These are phyloP conservation scores for Aspergillus intermedius DNA, from an alignment of 2,329 filamentous ascomycete genomes.

Conservation along the genomic window DNA sequence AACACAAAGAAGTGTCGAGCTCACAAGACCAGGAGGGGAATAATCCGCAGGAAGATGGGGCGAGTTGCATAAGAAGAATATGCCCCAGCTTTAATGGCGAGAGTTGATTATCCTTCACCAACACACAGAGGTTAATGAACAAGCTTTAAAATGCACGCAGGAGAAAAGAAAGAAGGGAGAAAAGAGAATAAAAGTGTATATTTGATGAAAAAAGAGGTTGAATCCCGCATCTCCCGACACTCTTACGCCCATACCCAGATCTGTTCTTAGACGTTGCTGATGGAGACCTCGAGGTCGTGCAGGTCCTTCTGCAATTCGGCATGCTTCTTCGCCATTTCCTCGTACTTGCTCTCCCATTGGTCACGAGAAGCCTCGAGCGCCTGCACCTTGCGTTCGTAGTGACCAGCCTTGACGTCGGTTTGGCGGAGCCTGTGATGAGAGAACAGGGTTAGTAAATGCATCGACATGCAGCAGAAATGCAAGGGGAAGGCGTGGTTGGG, in stretches of 20 bases:
- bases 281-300: slow-evolving; percentile 82
- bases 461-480: neutral
- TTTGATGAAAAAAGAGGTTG: slow-evolving; percentile 16
- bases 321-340: slow-evolving; percentile 94
- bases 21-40: neutral
- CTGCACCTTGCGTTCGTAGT: slow-evolving; percentile 99
- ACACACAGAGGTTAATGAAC: slow-evolving; percentile 12
- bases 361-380: slow-evolving; percentile 87
- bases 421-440: slow-evolving; percentile 70
- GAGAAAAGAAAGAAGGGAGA: neutral
- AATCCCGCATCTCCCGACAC: slow-evolving; percentile 23
- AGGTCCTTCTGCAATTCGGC: slow-evolving; percentile 77
- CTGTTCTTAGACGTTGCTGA: slow-evolving; percentile 74
- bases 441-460: slow-evolving; percentile 13
- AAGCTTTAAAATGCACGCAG: slow-evolving; percentile 19
- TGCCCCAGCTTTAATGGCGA: slow-evolving; percentile 10
- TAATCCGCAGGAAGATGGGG: neutral
- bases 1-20: slow-evolving; percentile 12
- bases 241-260: slow-evolving; percentile 25
- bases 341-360: slow-evolving; percentile 95
- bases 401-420: slow-evolving; percentile 97
- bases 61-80: slow-evolving; percentile 8
- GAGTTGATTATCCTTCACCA: slow-evolving; percentile 7
- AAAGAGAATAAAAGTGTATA: slow-evolving; percentile 5
- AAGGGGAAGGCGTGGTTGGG: neutral